phyloP scores from a whole-genome alignment of 1,284 basidiomycete species.

The Phaffia rhodozyma region DNA sequence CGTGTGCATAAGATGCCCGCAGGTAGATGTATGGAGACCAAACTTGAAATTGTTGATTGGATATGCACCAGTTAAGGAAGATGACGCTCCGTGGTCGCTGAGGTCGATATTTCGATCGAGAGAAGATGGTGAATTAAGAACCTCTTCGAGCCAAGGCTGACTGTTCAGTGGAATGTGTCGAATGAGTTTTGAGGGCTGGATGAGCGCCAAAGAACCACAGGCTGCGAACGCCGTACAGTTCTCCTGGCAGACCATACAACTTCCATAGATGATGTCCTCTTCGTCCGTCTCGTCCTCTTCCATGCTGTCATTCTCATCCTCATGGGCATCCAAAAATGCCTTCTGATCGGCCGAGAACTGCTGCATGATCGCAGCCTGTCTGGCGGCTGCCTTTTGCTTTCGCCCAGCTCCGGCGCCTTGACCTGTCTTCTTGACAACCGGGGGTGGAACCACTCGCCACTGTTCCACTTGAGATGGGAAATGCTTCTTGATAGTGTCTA shows the following conservation, averaged over 20 bases:
- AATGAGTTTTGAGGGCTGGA: constrained; percentile 80
- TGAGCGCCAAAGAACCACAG: constrained; percentile 78
- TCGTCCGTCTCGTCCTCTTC: constrained; percentile 45
- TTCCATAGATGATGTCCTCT: constrained; percentile 55
- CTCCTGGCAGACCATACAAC: constrained; percentile 97
- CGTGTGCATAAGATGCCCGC: constrained; percentile 96
- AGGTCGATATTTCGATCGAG: constrained; percentile 43
- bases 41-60: constrained; percentile 60
- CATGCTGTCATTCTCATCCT: constrained; percentile 47
- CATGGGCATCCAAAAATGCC: constrained; percentile 44
- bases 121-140: constrained; percentile 51
- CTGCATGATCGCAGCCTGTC: constrained; percentile 80
- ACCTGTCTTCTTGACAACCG: constrained; percentile 23
- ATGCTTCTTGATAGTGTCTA: constrained; percentile 46
- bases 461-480: constrained; percentile 44
- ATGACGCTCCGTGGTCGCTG: constrained; percentile 34
- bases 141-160: constrained; percentile 55
- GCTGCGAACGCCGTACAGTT: constrained; percentile 60
- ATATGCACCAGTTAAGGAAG: constrained; percentile 45
- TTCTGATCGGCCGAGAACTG: constrained; percentile 86
- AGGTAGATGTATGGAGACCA: constrained; percentile 78
- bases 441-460: constrained; percentile 16
- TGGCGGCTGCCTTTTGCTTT: constrained; percentile 35
- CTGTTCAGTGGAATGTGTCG: constrained; percentile 59
- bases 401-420: constrained; percentile 19